Conservation (phyloP, 306 rosid species). For the Cucurbita maxima region DNA sequence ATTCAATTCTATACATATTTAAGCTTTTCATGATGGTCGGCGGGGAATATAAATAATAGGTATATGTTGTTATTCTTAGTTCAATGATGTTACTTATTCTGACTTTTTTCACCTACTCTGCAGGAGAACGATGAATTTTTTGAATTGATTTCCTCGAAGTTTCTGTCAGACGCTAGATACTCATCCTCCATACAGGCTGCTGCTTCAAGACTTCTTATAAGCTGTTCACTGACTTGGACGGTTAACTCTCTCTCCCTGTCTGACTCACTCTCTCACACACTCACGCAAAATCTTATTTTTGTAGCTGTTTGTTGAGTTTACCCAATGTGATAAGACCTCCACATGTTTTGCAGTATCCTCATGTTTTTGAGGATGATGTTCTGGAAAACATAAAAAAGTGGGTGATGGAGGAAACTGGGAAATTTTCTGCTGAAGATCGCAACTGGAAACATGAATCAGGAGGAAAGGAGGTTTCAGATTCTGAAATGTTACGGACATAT, state of each 20-base stretch:
- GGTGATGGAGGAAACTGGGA: slow-evolving; percentile 60
- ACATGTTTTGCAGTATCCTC: slow-evolving; percentile 64
- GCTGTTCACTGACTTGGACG: slow-evolving; percentile 75
- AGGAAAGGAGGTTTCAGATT: slow-evolving; percentile 51
- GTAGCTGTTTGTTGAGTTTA: neutral
- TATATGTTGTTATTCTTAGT: neutral
- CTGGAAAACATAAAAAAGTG: slow-evolving; percentile 56
- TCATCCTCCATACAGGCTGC: slow-evolving; percentile 61
- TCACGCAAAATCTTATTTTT: neutral
- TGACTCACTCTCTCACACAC: neutral
- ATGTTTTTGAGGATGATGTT: slow-evolving; percentile 74
- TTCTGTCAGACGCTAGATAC: slow-evolving; percentile 58
- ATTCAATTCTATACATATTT: neutral
- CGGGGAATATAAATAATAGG: neutral
- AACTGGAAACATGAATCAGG: slow-evolving; percentile 35
- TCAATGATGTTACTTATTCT: neutral
- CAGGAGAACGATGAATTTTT: slow-evolving; percentile 91
- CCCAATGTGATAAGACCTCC: slow-evolving; percentile 11
- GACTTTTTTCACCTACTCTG: neutral
- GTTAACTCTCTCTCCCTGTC: slow-evolving; percentile 26
- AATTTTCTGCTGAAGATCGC: slow-evolving; percentile 34
- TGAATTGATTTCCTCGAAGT: slow-evolving; percentile 75
- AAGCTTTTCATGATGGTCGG: neutral
- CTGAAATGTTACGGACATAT: slow-evolving; percentile 81
- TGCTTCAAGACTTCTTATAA: slow-evolving; percentile 52